Base-by-base conservation (phyloP, 768 basidiomycete species). In the Serpula lacrymans region DNA sequence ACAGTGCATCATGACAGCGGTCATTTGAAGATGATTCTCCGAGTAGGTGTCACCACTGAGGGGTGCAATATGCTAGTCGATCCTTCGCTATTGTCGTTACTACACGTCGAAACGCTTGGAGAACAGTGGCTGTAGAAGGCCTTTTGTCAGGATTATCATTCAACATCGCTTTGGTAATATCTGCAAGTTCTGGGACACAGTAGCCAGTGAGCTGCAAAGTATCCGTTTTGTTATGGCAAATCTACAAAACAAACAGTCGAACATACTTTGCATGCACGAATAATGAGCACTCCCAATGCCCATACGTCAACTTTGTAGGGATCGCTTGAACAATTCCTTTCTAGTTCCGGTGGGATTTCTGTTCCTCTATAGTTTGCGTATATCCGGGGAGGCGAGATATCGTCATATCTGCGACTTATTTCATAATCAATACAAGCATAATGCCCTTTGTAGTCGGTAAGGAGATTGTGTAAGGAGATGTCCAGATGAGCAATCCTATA, bases 381-480 rank as follows among this genome's bases (percentile, higher is more conserved):
- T 14, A 81, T 58, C 20, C 63, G 53, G 6, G 74, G 70, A 36
- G 53, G 50, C 16, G 58, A 42, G 3, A 53, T 31, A 27, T 58
- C 60, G 34, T 74, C 67, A 53, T 78, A 80, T 33, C 69, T 70
- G 14, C 72, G 75, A 53, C 82, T 84, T 11, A 75, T 55, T 55
- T 88, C 84, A 48, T 77, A 88, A 56, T 88, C 86, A 45, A 87
- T 88, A 51, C 73, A 86, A 0, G 82, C 82, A 55, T 78, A 88
- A 35, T 65, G 73, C 9, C 80, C 80, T 28, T 70, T 55, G 51
- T 75, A 77, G 57, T 88, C 74, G 13, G 83, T 81, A 39, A 88
- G 62, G 37, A 88, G 63, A 53, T 88, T 88, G 45, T 72, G 72
- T 25, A 80, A 50, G 8, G 83, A 85, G 33, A 88, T 81, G 53